Conservation (phyloP, 306 rosid species). For the Dalbergia cochinchinensis region DNA sequence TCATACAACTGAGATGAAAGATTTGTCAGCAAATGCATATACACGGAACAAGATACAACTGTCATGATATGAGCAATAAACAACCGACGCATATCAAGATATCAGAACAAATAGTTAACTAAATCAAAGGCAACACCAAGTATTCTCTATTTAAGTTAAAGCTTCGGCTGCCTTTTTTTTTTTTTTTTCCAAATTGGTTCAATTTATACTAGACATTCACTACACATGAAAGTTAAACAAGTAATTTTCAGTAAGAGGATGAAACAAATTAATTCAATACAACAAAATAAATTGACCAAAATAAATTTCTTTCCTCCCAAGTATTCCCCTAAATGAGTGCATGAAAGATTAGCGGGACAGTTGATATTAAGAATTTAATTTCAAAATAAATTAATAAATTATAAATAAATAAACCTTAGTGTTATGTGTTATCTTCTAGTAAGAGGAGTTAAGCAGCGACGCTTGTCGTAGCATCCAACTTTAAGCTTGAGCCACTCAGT, state of each 20-base stretch:
- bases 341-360: background rate
- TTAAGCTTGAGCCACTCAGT: background rate
- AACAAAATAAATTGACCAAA: slow-evolving; percentile 12
- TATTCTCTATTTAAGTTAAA: background rate
- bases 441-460: background rate
- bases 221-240: background rate
- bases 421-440: background rate
- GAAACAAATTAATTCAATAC: slow-evolving; percentile 8
- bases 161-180: background rate
- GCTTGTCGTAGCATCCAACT: background rate
- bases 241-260: background rate
- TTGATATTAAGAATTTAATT: slow-evolving; percentile 2
- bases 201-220: background rate
- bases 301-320: background rate
- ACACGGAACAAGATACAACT: background rate
- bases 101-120: slow-evolving; percentile 6
- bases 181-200: background rate
- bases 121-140: slow-evolving; percentile 8
- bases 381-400: background rate
- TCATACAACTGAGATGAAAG: slow-evolving; percentile 66
- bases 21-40: slow-evolving; percentile 35
- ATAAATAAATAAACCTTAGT: background rate
- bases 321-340: background rate
- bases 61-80: background rate
- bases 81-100: slow-evolving; percentile 1